phyloP scores from a whole-genome alignment of 2,329 filamentous ascomycete species.

The Neopestalotiopsis rosae region DNA sequence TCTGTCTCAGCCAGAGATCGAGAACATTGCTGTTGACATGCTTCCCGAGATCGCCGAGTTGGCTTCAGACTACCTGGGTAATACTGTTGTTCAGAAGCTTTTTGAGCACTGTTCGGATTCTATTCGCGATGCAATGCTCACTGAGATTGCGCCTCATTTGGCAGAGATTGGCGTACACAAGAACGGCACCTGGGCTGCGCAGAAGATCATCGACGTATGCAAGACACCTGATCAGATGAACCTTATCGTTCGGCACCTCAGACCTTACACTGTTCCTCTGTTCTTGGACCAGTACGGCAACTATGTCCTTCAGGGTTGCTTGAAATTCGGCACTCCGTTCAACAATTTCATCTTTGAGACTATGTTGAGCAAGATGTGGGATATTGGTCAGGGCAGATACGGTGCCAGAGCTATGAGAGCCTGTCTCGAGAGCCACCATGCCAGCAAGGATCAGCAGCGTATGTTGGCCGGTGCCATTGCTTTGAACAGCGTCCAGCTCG shows the following conservation, averaged over 20 bases:
- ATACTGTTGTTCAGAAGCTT: constrained; percentile 98
- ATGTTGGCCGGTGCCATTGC: constrained; percentile 94
- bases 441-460: constrained; percentile 92
- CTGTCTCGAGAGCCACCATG: constrained; percentile 93
- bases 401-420: constrained; percentile 96
- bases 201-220: constrained; percentile 98
- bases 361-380: constrained; percentile 94
- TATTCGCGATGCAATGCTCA: constrained; percentile 89
- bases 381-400: constrained; percentile 89
- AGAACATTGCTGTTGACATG: constrained; percentile 92
- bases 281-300: constrained; percentile 99
- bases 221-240: constrained; percentile 83
- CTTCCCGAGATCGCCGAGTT: constrained; percentile 95
- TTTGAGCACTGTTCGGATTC: constrained; percentile 95
- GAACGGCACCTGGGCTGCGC: constrained; percentile 98
- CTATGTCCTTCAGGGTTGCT: constrained; percentile 95
- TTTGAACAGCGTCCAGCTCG: constrained; percentile 94
- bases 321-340: constrained; percentile 86
- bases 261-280: constrained; percentile 84
- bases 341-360: constrained; percentile 98
- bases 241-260: constrained; percentile 82
- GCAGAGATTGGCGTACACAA: constrained; percentile 98
- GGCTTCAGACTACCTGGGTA: constrained; percentile 93
- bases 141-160: constrained; percentile 86
- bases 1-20: constrained; percentile 84